Conservation (phyloP, 1,139 yeast genomes). For the Zhuliangozyma blackwelliae region DNA sequence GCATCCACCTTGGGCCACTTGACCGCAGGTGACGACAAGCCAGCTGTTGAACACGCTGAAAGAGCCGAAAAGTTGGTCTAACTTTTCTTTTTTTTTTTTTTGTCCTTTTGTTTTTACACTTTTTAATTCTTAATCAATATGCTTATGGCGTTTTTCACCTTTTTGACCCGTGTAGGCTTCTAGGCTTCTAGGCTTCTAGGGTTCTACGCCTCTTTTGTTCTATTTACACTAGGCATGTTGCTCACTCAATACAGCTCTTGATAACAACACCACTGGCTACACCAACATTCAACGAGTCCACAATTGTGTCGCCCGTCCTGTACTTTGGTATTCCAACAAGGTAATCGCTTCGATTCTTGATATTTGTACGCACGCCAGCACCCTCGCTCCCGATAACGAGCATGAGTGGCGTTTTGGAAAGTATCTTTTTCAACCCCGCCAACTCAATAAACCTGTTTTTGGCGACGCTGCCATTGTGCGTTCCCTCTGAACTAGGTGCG, state of each 20-base stretch:
- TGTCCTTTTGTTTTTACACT: no score
- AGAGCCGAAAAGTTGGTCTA: no score
- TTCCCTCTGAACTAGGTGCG: no score
- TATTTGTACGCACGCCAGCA: conserved; percentile 65
- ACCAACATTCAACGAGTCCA: conserved; percentile 85
- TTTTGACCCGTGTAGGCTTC: no score
- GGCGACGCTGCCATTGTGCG: conserved; percentile 8
- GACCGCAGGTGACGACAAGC: not conserved
- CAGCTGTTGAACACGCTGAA: no score
- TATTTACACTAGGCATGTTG: conserved; percentile 2
- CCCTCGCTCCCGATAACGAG: conserved; percentile 86
- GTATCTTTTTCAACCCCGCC: conserved; percentile 39
- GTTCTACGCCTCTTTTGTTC: no score
- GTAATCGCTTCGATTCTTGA: conserved; percentile 61
- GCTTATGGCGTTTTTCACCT: no score
- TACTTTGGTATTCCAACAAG: conserved; percentile 49
- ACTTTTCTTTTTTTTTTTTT: no score
- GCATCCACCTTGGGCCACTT: not conserved
- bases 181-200: no score
- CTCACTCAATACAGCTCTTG: conserved; percentile 29
- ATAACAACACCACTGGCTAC: conserved; percentile 78
- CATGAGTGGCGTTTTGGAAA: conserved; percentile 54
- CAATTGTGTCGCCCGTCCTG: conserved; percentile 34
- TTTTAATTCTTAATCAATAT: no score
- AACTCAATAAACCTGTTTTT: conserved; percentile 33